Evolutionary conservation across 2,329 filamentous ascomycete species (phyloP), one percentile per base, ranked within the genome.

Genomic region (Neocatenulostroma microsporum): DNA sequence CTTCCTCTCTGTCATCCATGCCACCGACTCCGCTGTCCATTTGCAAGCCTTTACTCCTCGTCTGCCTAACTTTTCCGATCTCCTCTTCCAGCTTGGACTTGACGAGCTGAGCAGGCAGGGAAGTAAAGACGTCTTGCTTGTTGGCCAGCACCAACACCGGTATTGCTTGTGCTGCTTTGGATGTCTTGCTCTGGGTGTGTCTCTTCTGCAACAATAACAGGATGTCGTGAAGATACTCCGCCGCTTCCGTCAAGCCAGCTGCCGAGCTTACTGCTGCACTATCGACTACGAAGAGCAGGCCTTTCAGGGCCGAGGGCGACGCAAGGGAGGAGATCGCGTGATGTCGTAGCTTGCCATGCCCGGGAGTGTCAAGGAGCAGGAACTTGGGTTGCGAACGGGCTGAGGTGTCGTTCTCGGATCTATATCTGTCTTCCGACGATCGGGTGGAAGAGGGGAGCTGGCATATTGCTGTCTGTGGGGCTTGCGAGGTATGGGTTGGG

Each of bases 61-160:
- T 84, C 39, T 72, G 69, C 31, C 89, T 76, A 35, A 96, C 82
- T 33, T 82, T 76, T 6, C 23, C 29, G n/a, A 38, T 9, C 25
- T 34, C 36, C 14, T 37, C 38, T 64, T 96, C 88, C 11, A 98
- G 68, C 46, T 74, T 76, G 36, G 72, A 71, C 60, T 76, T 81
- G 41, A 95, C 84, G 21, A 93, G 69, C 5, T 74, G 72, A 0
- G 84, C 76, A 0, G 91, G 91, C 34, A 95, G 66, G 6, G 89
- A 86, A 0, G 91, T 95, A 59, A 98, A 98, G 1, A 98, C 71
- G 60, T 98, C 91, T 57, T 87, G 74, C 71, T 98, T 98, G 64
- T 96, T 98, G 36, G 87, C 88, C 2, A 87, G 88, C 21, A 98
- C 69, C 23, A 98, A 71, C 6, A 98, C 72, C 0, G 84, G 79